Evolutionary conservation across 768 basidiomycete species (phyloP).

Genomic region (Xerocomellus chrysenteron): DNA sequence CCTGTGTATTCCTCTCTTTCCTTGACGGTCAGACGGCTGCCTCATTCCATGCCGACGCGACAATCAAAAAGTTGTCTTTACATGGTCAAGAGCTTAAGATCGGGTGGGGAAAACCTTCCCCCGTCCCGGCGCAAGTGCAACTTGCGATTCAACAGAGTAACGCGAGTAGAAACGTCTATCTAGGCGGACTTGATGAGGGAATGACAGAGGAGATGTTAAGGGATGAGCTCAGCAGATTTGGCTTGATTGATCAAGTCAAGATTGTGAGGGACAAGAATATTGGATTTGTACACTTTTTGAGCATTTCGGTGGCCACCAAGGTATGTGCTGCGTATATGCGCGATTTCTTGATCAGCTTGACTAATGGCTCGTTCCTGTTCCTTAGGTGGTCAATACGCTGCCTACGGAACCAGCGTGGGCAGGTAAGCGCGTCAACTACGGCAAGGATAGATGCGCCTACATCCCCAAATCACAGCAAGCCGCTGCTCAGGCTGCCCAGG

Average conservation of each 20-base stretch:
- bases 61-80: slow-evolving; percentile 88
- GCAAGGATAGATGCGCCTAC: slow-evolving; percentile 98
- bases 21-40: slow-evolving; percentile 90
- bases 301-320: slow-evolving; percentile 94
- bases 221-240: slow-evolving; percentile 90
- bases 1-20: slow-evolving; percentile 98
- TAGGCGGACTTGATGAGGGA: slow-evolving; percentile 88
- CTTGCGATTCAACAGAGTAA: slow-evolving; percentile 89
- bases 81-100: slow-evolving; percentile 98
- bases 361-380: background rate
- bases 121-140: slow-evolving; percentile 82
- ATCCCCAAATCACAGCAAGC: slow-evolving; percentile 95
- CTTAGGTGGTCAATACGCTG: slow-evolving; percentile 87
- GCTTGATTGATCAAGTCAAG: slow-evolving; percentile 98
- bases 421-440: slow-evolving; percentile 95
- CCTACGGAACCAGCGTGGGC: slow-evolving; percentile 92
- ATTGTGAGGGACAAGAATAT: slow-evolving; percentile 99
- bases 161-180: slow-evolving; percentile 94
- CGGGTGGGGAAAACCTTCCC: slow-evolving; percentile 95
- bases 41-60: slow-evolving; percentile 96
- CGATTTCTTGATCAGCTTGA: background rate
- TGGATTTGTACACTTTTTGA: slow-evolving; percentile 97
- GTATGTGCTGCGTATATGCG: slow-evolving; percentile 40
- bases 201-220: slow-evolving; percentile 90
- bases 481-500: slow-evolving; percentile 82